phyloP scores from a whole-genome alignment of 2,329 filamentous ascomycete species.

The Fusarium austroafricanum region DNA sequence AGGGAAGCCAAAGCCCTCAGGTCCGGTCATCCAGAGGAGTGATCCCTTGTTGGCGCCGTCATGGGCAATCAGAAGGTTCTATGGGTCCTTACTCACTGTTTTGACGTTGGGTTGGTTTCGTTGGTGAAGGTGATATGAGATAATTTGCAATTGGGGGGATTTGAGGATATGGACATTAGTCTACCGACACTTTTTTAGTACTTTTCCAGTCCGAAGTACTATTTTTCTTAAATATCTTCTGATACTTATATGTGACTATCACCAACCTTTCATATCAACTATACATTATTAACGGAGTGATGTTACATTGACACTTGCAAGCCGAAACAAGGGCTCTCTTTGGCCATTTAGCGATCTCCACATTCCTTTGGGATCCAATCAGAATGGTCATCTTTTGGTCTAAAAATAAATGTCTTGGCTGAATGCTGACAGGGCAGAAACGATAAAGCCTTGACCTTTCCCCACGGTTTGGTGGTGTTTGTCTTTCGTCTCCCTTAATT shows the following conservation, averaged over 20 bases:
- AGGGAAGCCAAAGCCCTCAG: fast-evolving
- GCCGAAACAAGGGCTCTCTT: no score
- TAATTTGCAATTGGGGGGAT: background rate
- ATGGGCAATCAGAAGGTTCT: background rate
- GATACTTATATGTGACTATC: no score
- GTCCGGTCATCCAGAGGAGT: fast-evolving
- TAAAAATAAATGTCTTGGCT: no score
- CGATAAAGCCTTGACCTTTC: background rate
- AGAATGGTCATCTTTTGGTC: no score
- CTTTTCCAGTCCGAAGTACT: fast-evolving
- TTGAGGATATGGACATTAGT: fast-evolving
- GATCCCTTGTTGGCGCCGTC: background rate
- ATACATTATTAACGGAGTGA: no score
- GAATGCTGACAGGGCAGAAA: no score
- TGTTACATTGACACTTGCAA: no score
- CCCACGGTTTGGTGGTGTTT: background rate
- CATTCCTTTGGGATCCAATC: no score
- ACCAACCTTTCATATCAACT: no score
- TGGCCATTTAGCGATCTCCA: no score
- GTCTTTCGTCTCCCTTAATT: no score
- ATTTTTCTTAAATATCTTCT: no score
- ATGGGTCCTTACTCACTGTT: fast-evolving
- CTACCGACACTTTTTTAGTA: fast-evolving
- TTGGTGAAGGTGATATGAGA: background rate
- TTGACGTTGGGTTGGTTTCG: background rate